phyloP scores from a whole-genome alignment of 352 stramenopile species.

The Phytophthora chlamydospora region DNA sequence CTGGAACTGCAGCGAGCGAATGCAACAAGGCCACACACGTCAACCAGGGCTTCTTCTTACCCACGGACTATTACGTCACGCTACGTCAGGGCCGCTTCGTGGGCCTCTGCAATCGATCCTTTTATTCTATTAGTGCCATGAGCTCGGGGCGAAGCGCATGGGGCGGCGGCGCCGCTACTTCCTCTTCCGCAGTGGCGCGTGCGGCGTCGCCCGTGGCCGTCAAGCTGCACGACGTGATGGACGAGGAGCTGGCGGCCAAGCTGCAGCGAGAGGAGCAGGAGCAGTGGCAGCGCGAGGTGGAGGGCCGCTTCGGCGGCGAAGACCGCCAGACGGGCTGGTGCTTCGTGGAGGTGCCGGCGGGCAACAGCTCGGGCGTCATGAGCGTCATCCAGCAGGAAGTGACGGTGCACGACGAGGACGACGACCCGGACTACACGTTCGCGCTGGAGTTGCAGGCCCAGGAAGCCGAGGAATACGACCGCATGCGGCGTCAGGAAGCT shows the following conservation, averaged over 20 bases:
- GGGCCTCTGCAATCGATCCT: neutral
- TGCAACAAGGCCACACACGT: conserved; percentile 22
- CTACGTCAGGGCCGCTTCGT: neutral
- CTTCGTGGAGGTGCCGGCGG: conserved; percentile 73
- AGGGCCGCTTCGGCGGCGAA: conserved; percentile 61
- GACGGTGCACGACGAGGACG: conserved; percentile 45
- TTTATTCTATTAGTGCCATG: conserved; percentile 26
- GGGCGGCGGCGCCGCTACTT: conserved; percentile 3
- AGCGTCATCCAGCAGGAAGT: conserved; percentile 78
- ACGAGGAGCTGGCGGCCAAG: conserved; percentile 70
- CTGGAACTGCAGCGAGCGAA: neutral
- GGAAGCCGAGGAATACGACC: conserved; percentile 77
- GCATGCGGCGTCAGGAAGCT: conserved; percentile 66
- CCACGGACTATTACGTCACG: conserved; percentile 22
- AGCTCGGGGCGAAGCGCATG: conserved; percentile 15
- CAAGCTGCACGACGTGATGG: conserved; percentile 74
- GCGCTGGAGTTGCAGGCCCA: conserved; percentile 74
- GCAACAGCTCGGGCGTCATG: conserved; percentile 64
- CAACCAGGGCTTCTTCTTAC: conserved; percentile 10
- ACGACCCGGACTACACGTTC: conserved; percentile 79
- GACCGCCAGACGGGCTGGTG: conserved; percentile 68
- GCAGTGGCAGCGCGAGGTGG: conserved; percentile 68
- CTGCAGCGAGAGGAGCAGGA: conserved; percentile 76
- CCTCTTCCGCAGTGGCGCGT: conserved; percentile 13
- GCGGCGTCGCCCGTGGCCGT: conserved; percentile 36